Conservation (phyloP, 2,329 filamentous ascomycete species). For the Sclerotinia nivalis region DNA sequence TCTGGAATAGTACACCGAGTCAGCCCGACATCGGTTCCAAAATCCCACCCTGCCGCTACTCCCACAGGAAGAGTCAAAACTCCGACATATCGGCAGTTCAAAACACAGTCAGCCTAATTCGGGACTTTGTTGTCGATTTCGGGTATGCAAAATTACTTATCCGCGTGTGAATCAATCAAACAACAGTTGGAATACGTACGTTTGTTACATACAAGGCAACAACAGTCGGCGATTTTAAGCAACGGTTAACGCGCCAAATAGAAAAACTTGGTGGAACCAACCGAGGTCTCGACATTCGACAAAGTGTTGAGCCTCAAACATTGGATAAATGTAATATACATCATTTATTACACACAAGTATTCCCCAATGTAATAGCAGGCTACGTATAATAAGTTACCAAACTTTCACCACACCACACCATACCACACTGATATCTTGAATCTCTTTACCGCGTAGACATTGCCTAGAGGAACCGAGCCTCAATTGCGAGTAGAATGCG, state of each 20-base stretch:
- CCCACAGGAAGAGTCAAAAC: neutral
- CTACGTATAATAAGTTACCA: conserved; percentile 9
- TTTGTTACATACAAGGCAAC: neutral
- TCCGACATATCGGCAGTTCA: neutral
- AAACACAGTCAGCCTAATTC: conserved; percentile 14
- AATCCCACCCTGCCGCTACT: neutral
- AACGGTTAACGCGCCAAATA: conserved; percentile 11
- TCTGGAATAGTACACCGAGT: neutral
- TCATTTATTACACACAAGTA: neutral
- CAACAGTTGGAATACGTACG: neutral
- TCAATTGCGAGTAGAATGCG: neutral
- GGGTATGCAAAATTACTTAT: neutral
- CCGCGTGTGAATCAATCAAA: neutral
- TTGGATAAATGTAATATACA: conserved; percentile 13
- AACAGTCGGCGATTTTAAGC: conserved; percentile 3
- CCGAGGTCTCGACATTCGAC: neutral
- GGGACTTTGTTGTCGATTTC: conserved; percentile 7
- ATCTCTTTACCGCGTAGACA: neutral
- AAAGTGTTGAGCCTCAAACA: conserved; percentile 2
- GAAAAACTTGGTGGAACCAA: neutral
- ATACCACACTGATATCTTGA: neutral
- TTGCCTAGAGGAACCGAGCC: neutral
- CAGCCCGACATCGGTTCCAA: neutral
- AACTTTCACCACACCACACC: conserved; percentile 5
- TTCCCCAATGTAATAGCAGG: conserved; percentile 7